Evolutionary conservation across 1,139 yeast species (phyloP).

Genomic region (Protomyces arabidopsidicola): DNA sequence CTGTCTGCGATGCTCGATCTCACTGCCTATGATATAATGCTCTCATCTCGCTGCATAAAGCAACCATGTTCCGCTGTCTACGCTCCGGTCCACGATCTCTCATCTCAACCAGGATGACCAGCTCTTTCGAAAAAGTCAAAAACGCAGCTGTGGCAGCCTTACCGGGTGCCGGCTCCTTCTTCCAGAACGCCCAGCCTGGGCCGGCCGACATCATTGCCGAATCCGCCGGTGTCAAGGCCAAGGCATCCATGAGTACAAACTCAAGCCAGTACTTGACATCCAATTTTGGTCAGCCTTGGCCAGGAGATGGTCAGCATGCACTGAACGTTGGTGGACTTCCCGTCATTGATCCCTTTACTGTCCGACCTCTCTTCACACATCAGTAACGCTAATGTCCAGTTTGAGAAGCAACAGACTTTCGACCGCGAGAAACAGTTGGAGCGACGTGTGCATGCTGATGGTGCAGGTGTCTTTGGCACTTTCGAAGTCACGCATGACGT

Average conservation of each 20-base stretch:
- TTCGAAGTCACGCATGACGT: slow-evolving; percentile 56
- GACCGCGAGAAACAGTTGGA: slow-evolving; percentile 48
- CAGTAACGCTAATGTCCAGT: slow-evolving; percentile 8
- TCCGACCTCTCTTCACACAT: background rate
- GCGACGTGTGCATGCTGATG: slow-evolving; percentile 60
- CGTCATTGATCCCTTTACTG: background rate
- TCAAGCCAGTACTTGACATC: slow-evolving; percentile 8
- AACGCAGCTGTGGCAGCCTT: background rate
- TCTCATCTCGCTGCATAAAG: background rate
- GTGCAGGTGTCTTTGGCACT: slow-evolving; percentile 58
- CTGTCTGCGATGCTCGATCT: background rate
- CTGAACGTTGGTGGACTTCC: slow-evolving; percentile 24
- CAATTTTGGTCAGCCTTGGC: slow-evolving; percentile 23
- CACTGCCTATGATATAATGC: background rate
- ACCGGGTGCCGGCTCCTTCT: background rate
- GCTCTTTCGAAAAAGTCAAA: background rate
- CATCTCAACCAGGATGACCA: background rate
- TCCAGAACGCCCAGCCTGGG: slow-evolving; percentile 16
- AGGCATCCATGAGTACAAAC: background rate
- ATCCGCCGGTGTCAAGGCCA: slow-evolving; percentile 13
- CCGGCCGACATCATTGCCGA: slow-evolving; percentile 23
- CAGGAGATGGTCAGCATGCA: slow-evolving; percentile 15
- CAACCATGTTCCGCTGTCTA: background rate
- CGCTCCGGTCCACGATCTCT: background rate
- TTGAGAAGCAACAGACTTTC: slow-evolving; percentile 31